Base-by-base conservation (phyloP, 345 rosid species). In the Eucalyptus pauciflora region DNA sequence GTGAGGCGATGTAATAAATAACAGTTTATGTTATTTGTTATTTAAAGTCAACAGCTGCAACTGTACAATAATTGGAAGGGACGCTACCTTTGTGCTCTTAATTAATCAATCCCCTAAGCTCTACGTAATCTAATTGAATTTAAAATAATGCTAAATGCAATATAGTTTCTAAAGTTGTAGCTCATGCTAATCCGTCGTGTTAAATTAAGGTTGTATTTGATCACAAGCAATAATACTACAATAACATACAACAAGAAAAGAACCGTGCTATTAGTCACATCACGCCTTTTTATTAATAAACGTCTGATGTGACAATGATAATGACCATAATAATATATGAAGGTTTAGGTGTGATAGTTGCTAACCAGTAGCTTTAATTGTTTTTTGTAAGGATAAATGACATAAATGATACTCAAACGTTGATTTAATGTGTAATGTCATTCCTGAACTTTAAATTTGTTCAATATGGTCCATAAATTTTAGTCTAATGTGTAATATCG, bases 241-340 rank as follows among this genome's bases (percentile, higher is more conserved):
- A 27, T 0, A 62, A 13, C 1, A 62, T 29, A 13, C 14, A 13
- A 62, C 1, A 29, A 62, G 17, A 62, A 13, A 13, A 29, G 4
- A 62, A 13, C 0, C 8, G 7, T n/a, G 17, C 16, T 27, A 27
- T 62, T 27, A 27, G n/a, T 29, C 15, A 62, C 0, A 13, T 62
- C 31, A 13, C 7, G 2, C 0, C 1, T 13, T 62, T 60, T 62
- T 29, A 27, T 11, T 6, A 27, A 62, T 6, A 27, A 62, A 29
- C 1, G 4, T 29, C 0, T 29, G 33, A 62, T 6, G 33, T 62
- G 31, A 27, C 67, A 60, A 25, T 2, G 2, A 25, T 60, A 15
- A 15, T 15, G 10, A 0, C 0, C 5, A 52, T 0, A 18, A 18
- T 0, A 52, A 0, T 52, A 7, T 10, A 52, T 52, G 24, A 0